Conservation (phyloP, 345 rosid genomes). For the Rhodamnia argentea region DNA sequence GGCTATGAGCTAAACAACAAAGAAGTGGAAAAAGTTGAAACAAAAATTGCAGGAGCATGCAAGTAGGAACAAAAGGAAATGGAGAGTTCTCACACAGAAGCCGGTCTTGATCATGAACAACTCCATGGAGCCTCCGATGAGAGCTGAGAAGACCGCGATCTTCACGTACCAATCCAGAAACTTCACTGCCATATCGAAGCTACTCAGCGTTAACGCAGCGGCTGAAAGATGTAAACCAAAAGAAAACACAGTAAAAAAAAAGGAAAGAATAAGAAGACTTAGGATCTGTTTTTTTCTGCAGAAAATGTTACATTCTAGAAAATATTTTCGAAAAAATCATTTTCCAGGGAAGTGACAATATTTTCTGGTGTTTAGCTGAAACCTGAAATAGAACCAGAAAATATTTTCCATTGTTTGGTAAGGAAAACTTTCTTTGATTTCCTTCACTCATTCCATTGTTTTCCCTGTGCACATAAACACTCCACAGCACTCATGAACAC, state of each 20-base stretch:
- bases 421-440: background rate
- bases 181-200: constrained; percentile 14
- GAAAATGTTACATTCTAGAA: no score
- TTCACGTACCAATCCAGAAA: constrained; percentile 85
- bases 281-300: no score
- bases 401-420: background rate
- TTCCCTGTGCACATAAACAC: background rate
- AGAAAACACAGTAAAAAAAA: background rate
- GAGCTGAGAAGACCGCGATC: constrained; percentile 65
- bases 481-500: background rate
- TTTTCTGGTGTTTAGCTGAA: rapidly evolving
- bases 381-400: background rate
- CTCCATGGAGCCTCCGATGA: constrained; percentile 86
- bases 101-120: constrained; percentile 92
- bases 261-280: no score
- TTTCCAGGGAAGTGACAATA: background rate
- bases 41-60: background rate
- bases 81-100: constrained; percentile 68
- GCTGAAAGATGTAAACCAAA: background rate
- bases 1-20: background rate
- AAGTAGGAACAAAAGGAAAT: background rate
- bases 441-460: background rate
- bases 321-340: no score
- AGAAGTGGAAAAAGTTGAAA: background rate
- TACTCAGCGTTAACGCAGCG: background rate